Conservation (phyloP, 179 eudicot species). For the Spergularia azorica region DNA sequence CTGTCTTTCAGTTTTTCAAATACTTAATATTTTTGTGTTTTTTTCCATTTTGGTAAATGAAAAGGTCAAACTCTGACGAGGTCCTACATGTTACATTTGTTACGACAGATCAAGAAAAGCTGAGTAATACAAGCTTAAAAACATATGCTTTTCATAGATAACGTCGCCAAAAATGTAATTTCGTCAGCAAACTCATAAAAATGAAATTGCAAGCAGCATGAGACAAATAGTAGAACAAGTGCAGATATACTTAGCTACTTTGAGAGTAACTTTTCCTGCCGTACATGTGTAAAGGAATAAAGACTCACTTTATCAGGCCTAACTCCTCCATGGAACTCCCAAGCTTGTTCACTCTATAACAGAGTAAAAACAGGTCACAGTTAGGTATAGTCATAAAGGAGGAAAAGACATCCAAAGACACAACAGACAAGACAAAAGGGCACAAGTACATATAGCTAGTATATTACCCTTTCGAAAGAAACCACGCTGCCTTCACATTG, state of each 20-base stretch:
- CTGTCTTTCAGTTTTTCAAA: too few relatives aligned
- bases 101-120: not conserved
- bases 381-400: slow-evolving; percentile 1
- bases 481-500: slow-evolving; percentile 84
- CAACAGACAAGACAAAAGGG: not conserved
- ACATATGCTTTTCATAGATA: not conserved
- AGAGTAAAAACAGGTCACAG: slow-evolving; percentile 14
- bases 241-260: not conserved
- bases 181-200: not conserved
- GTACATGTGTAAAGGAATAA: slow-evolving; percentile 10
- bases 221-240: not conserved
- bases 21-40: not conserved
- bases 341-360: slow-evolving; percentile 61
- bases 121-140: not conserved
- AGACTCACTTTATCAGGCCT: slow-evolving; percentile 64
- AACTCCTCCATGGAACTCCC: slow-evolving; percentile 65
- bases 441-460: slow-evolving; percentile 12
- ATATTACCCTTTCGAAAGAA: slow-evolving; percentile 81
- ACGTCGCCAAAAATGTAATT: not conserved
- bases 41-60: not conserved
- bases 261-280: not conserved
- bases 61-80: not conserved
- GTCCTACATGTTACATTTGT: not conserved
- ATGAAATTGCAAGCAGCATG: not conserved
- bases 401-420: slow-evolving; percentile 10